Base-by-base conservation (phyloP, 805 yeast genomes). In the Vanderwaltozyma tropicalis region DNA sequence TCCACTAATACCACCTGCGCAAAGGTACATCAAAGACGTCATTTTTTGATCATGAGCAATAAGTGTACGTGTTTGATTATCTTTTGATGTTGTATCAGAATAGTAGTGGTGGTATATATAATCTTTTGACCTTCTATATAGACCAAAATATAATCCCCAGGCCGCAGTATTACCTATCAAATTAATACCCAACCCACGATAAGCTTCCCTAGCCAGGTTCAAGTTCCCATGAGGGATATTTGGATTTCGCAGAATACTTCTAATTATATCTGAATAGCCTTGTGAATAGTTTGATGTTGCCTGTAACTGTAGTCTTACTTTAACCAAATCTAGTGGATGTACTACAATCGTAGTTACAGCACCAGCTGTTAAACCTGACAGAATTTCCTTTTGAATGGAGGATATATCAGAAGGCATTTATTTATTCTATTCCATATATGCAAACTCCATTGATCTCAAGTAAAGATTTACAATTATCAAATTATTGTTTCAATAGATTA, bases 321-420 rank as follows among this genome's bases (percentile, higher is more conserved):
- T 92, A 41, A 88, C 62, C 36, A 92, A 66, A 58, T 92, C 98
- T 32, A 92, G 61, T 1, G 98, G 98, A 55, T 92, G 98, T 22
- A 89, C 79, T 1, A 80, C 64, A 2, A 82, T 47, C 1, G 97
- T 88, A 6, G 96, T 79, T 11, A 74, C 58, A 28, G 78, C 70
- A 0, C 98, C 98, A 0, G 96, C 94, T 1, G 76, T 53, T 5
- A 88, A 57, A 0, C 96, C 96, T 0, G 92, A 69, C 1, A 78
- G 53, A 0, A 76, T 52, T 51, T 87, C 92, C 29, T 68, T 61
- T 34, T 64, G 65, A n/a, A 66, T 31, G 3, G 56, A 45, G 3
- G 49, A 15, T 26, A 37, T 16, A 20, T 32, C 34, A 15, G 15
- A 6, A 3, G 19, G 17, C 40, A 37, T 37, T n/a, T 28, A 24